Base-by-base conservation (phyloP, 352 stramenopile genomes). In the Pythium utonaiense region DNA sequence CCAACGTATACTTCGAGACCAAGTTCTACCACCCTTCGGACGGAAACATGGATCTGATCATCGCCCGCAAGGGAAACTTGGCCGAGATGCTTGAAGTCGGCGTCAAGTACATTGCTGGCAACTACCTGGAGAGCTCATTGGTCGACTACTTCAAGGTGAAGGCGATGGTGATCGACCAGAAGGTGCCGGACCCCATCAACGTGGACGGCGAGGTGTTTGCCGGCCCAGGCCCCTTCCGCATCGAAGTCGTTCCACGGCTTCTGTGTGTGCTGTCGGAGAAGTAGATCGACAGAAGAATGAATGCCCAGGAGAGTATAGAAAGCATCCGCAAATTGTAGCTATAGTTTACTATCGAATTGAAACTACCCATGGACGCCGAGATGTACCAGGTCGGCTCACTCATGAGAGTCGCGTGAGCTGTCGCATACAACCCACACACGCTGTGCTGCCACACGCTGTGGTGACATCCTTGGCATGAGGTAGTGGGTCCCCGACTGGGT, bases 1-100 rank as follows among this genome's bases (percentile, higher is more conserved):
- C 80, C 8, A 91, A 93, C 54, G 79, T 91, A 48, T 89, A 89
- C 69, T 89, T 89, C 55, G 83, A 93, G 69, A 83, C 79, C 24
- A 81, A 88, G 69, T 93, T 85, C 48, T 77, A 79, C 27, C 83
- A 93, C 59, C 80, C 80, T 31, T 91, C 79, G 22, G 83, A 91
- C 62, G 83, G 80, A n/a, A 88, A 84, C 61, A 70, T 93, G 67
- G 83, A 93, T 52, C 21, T 93, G 24, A 86, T 91, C 66, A 83
- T 86, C 44, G 80, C 77, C 3, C 79, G 78, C 36, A 80, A 81
- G 53, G 82, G 82, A n/a, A 66, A 64, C 3, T 3, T 80, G 13
- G 34, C 24, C 51, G 62, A 87, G 66, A 77, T 68, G n/a, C 34
- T 76, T 0, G 73, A 88, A 45, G 71, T 93, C 16, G 69, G 45